A percentile compares a stretch with the other conserved stretches of the same genome.
phyloP scores from a whole-genome alignment of 257 asterid genomes.

The Forsythia suspensa region DNA sequence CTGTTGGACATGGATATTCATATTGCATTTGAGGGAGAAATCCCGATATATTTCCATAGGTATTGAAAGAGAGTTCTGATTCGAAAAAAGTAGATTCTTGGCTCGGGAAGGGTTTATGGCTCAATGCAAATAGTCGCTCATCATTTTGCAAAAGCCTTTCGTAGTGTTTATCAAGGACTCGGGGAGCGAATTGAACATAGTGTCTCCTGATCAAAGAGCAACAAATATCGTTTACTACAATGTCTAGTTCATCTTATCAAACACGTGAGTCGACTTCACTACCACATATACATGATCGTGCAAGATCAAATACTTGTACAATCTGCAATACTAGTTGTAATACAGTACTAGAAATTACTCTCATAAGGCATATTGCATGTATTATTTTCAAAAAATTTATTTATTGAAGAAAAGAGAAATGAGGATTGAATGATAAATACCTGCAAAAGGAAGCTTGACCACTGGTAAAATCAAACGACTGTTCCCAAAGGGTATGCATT shows the following conservation, averaged over 20 bases:
- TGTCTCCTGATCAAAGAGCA: constrained; percentile 35
- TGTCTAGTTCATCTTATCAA: too few relatives aligned
- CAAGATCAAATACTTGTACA: too few relatives aligned
- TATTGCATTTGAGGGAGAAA: background rate
- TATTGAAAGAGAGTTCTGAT: background rate
- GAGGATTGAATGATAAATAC: constrained; percentile 13
- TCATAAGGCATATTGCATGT: too few relatives aligned
- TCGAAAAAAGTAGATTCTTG: constrained; percentile 26
- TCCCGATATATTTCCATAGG: background rate
- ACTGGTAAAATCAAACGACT: constrained; percentile 38
- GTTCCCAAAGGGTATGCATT: constrained; percentile 49
- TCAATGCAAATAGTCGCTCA: constrained; percentile 20
- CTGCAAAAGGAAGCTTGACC: constrained; percentile 41
- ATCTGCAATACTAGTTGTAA: too few relatives aligned
- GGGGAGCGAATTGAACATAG: constrained; percentile 27
- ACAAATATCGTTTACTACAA: background rate
- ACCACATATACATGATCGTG: too few relatives aligned
- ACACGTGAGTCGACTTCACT: too few relatives aligned
- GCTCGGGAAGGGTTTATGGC: constrained; percentile 37
- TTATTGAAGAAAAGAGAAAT: too few relatives aligned
- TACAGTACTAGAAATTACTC: too few relatives aligned
- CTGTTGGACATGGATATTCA: background rate
- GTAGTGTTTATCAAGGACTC: constrained; percentile 36
- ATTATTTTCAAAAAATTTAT: too few relatives aligned
- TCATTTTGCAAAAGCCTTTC: constrained; percentile 37